Percentiles rank a stretch among this genome's conserved stretches.
Evolutionary conservation across 495 filamentous ascomycete species (phyloP).

Genomic region (Hypoxylon subgilvum): DNA sequence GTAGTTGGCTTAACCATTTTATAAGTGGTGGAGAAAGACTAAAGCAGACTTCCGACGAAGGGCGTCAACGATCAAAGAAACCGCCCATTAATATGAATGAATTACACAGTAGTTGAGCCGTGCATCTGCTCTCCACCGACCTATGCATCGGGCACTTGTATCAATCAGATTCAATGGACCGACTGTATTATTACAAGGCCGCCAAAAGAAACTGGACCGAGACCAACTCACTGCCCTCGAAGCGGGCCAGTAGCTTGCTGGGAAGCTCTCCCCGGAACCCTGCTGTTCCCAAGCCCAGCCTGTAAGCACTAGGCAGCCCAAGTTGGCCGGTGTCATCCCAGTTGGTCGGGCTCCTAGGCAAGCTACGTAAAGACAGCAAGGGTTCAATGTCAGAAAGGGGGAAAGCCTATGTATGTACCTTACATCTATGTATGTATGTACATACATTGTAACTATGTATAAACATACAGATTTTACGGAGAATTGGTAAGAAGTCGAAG

Average conservation of each 20-base stretch:
- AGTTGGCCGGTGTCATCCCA: slow-evolving; percentile 37
- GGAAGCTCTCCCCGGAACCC: slow-evolving; percentile 31
- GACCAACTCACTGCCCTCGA: slow-evolving; percentile 4
- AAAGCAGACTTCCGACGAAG: slow-evolving; percentile 23
- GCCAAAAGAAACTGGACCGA: slow-evolving; percentile 1
- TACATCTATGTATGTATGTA: too few species aligned
- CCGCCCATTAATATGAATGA: slow-evolving; percentile 18
- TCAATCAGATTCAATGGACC: too few species aligned
- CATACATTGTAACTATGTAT: too few species aligned
- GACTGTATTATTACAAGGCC: neutral
- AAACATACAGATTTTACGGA: slow-evolving; percentile 10
- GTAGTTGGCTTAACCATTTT: too few species aligned
- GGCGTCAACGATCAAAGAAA: slow-evolving; percentile 15
- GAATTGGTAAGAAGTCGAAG: slow-evolving; percentile 12
- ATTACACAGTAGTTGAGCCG: slow-evolving; percentile 9
- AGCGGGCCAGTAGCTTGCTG: slow-evolving; percentile 17
- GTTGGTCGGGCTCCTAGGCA: slow-evolving; percentile 35
- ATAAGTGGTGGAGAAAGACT: neutral
- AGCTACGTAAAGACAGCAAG: slow-evolving; percentile 19
- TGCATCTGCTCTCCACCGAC: slow-evolving; percentile 5
- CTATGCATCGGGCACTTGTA: too few species aligned
- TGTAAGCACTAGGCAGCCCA: slow-evolving; percentile 28
- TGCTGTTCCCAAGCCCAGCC: slow-evolving; percentile 22
- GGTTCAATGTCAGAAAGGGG: slow-evolving; percentile 7
- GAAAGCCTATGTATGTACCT: slow-evolving; percentile 19